Evolutionary conservation across 1,284 basidiomycete genomes (phyloP).

Genomic region (Hemileia vastatrix): DNA sequence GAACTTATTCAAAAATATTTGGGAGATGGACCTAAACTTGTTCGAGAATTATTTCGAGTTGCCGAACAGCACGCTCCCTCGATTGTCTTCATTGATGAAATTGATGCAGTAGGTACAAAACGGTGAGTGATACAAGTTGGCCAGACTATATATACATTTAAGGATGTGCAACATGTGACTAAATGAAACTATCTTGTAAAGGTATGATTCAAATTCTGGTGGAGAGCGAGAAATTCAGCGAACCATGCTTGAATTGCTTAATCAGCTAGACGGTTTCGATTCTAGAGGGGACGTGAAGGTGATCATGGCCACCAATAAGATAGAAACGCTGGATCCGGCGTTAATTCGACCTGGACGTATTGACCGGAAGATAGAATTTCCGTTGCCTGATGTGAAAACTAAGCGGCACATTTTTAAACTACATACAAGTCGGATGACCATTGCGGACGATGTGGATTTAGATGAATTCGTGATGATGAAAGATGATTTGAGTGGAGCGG

Average conservation of each 20-base stretch:
- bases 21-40: conserved; percentile 63
- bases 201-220: conserved; percentile 48
- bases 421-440: conserved; percentile 92
- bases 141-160: neutral
- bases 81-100: conserved; percentile 50
- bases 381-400: conserved; percentile 71
- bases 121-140: conserved; percentile 54
- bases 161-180: neutral
- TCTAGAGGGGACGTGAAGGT: conserved; percentile 98
- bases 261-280: conserved; percentile 95
- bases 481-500: conserved; percentile 91
- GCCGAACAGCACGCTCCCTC: conserved; percentile 48
- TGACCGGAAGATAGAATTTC: conserved; percentile 76
- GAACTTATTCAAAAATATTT: conserved; percentile 99
- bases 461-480: conserved; percentile 95
- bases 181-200: neutral
- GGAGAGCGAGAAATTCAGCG: conserved; percentile 48
- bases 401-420: conserved; percentile 97
- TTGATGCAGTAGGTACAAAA: conserved; percentile 49
- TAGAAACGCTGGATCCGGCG: conserved; percentile 90
- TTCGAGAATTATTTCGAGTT: conserved; percentile 48
- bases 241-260: conserved; percentile 47
- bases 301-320: conserved; percentile 71
- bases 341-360: conserved; percentile 96
- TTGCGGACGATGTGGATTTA: conserved; percentile 81